These are phyloP conservation scores for Umbelopsis sp. DNA, from an alignment of 192 early-diverging fungal genomes.

Conservation along the genomic window DNA sequence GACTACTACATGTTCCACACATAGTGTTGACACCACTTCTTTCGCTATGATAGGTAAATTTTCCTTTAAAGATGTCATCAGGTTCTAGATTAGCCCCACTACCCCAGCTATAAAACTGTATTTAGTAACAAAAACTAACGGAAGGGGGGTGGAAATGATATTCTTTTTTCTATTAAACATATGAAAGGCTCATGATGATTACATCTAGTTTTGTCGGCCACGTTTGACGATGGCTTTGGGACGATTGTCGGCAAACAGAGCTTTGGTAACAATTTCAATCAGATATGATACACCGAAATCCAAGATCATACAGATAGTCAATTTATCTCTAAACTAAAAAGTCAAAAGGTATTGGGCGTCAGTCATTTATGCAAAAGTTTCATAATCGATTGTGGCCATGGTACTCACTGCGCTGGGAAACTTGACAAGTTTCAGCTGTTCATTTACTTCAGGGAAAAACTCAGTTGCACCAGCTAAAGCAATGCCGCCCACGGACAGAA, in stretches of 20 bases:
- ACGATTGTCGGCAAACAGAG: constrained; percentile 87
- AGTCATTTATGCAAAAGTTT: neutral
- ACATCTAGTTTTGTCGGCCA: constrained; percentile 15
- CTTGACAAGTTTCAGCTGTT: constrained; percentile 85
- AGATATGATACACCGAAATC: constrained; percentile 86
- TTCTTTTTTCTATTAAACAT: neutral
- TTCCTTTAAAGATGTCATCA: too few relatives aligned
- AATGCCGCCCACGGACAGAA: constrained; percentile 82
- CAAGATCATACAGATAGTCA: constrained; percentile 83
- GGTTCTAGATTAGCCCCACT: too few relatives aligned
- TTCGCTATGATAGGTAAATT: too few relatives aligned
- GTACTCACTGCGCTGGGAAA: constrained; percentile 78
- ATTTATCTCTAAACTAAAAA: constrained; percentile 78
- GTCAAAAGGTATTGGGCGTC: constrained; percentile 8
- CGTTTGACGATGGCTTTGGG: constrained; percentile 75
- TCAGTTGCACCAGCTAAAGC: constrained; percentile 91
- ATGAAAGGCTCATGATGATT: neutral
- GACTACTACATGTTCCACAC: too few relatives aligned
- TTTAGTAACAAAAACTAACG: too few relatives aligned
- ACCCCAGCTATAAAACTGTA: too few relatives aligned
- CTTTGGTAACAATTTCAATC: constrained; percentile 77
- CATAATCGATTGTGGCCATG: neutral
- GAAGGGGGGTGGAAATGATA: too few relatives aligned
- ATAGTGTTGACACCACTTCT: too few relatives aligned
- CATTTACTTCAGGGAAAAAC: constrained; percentile 85